Percentiles rank a stretch among this genome's conserved stretches.
Conservation (phyloP, 352 stramenopile genomes). For the Phytophthora aleatoria region DNA sequence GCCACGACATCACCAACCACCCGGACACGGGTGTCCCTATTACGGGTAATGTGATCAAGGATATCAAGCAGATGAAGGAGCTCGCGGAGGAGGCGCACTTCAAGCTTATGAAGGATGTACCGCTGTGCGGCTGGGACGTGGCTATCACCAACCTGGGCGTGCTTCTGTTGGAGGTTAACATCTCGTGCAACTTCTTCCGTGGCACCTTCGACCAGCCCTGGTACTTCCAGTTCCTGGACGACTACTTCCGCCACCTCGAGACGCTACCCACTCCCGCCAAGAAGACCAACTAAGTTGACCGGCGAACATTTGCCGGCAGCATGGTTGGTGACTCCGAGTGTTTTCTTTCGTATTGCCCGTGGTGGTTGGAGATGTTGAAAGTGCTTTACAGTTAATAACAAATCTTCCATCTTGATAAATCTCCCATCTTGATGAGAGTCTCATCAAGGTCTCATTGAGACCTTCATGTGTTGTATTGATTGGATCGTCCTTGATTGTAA, state of each 20-base stretch:
- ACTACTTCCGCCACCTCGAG: conserved; percentile 84
- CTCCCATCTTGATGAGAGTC: background rate
- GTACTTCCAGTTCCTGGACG: conserved; percentile 89
- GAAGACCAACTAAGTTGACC: conserved; percentile 46
- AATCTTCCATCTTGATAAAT: background rate
- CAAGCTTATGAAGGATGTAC: conserved; percentile 92
- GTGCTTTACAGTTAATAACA: conserved; percentile 12
- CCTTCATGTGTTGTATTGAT: background rate
- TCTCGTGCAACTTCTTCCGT: conserved; percentile 96
- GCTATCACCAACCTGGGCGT: conserved; percentile 91
- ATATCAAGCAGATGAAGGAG: conserved; percentile 87
- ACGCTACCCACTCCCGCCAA: conserved; percentile 53
- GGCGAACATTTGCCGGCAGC: no score
- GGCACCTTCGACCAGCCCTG: conserved; percentile 88
- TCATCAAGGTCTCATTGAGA: background rate
- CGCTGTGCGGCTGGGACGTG: conserved; percentile 93
- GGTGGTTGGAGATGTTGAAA: conserved; percentile 5
- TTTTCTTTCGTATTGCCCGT: conserved; percentile 10
- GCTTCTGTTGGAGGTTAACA: conserved; percentile 91
- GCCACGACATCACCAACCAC: conserved; percentile 90
- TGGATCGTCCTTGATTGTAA: background rate
- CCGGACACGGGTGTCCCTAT: conserved; percentile 88
- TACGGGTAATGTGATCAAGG: conserved; percentile 89
- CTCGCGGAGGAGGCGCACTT: conserved; percentile 88
- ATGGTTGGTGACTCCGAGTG: conserved; percentile 1